A percentile compares a stretch with the other conserved stretches of the same genome.
Evolutionary conservation across 768 basidiomycete genomes (phyloP).

Genomic region (Sistotremastrum niveocremeum): DNA sequence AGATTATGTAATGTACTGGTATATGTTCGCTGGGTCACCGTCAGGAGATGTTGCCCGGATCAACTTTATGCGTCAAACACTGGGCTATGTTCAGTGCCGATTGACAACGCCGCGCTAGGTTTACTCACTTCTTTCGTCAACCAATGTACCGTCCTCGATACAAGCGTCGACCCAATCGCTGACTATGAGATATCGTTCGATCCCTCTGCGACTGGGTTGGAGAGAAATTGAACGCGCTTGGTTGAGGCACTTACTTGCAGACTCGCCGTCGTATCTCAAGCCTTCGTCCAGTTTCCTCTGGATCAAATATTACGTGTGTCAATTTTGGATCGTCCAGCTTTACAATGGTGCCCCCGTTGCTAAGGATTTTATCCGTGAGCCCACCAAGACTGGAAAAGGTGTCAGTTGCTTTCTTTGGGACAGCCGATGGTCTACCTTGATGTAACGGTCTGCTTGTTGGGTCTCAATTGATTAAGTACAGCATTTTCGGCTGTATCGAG

Average conservation of each 20-base stretch:
- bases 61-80: no score
- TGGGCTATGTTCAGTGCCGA: no score
- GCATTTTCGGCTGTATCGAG: slow-evolving; percentile 76
- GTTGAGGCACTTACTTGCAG: slow-evolving; percentile 37
- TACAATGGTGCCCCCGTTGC: slow-evolving; percentile 63
- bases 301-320: slow-evolving; percentile 78
- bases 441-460: not conserved
- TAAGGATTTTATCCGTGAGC: slow-evolving; percentile 35
- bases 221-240: not conserved
- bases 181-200: slow-evolving; percentile 64
- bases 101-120: no score
- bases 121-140: slow-evolving; percentile 71
- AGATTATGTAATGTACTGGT: no score
- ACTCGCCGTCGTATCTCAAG: slow-evolving; percentile 57
- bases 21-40: no score
- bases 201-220: slow-evolving; percentile 39
- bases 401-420: no score
- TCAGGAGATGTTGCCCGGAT: no score
- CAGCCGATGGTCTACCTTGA: not conserved
- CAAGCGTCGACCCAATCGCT: slow-evolving; percentile 68
- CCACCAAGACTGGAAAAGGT: slow-evolving; percentile 36
- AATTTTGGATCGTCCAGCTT: slow-evolving; percentile 63
- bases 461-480: not conserved
- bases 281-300: slow-evolving; percentile 65
- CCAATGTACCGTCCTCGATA: slow-evolving; percentile 68